Evolutionary conservation across 768 basidiomycete species (phyloP), one percentile per base, ranked within the genome.

Genomic region (Lactarius psammicola): DNA sequence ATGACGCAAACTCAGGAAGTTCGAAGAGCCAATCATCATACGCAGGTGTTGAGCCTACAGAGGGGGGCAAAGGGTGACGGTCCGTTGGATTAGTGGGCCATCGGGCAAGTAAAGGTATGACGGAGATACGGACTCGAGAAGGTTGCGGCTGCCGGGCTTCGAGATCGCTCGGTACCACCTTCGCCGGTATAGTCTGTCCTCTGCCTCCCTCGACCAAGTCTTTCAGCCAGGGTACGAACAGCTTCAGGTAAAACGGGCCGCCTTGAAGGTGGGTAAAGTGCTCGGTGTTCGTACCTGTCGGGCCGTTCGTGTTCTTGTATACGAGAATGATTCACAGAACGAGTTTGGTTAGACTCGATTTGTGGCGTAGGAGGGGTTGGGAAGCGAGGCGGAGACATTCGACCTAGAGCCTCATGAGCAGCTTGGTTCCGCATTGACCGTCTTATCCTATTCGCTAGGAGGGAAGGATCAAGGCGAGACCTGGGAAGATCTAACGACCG

Each of bases 201-300:
- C 42, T 59, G 61, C 51, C 60, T 63, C 28, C 61, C 56, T 40
- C 65, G 65, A 30, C 65, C 62, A 55, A 67, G 56, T 40, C 65
- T 62, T 57, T 62, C 60, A 36, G 61, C 57, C 38, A 67, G 28
- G 17, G 61, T 67, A 23, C 57, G 66, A 36, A 63, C 23, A 31
- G 61, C 57, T 23, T 59, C 66, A 13, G 66, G 46, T 44, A 67
- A 58, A 44, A 56, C 57, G 23, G 66, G 49, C 3, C 58, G n/a
- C 40, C 66, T 59, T 46, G 66, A 30, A 26, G 65, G 26, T 23
- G 61, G 40, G 8, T 63, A 62, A 8, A 46, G 44, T 44, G 66
- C 30, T 40, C 60, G 60, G 8, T 40, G 51, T 51, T 67, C 66
- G 26, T 63, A 44, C 9, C 61, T 57, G 58, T 46, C 56, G 15